Conservation (phyloP, 1,284 basidiomycete genomes). For the Ceratobasidium papillatum region DNA sequence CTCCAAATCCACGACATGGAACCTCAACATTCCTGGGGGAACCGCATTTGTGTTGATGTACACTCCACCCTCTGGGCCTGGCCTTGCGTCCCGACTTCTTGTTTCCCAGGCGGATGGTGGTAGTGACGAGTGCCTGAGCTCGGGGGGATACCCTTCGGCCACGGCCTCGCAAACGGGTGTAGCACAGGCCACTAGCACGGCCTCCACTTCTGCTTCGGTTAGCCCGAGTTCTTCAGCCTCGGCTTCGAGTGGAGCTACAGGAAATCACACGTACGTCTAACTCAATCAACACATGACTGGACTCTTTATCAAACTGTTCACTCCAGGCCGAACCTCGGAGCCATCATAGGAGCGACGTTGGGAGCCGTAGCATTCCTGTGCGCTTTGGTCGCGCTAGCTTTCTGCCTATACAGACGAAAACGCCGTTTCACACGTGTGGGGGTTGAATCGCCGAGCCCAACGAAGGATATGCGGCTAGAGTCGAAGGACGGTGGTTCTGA, state of each 20-base stretch:
- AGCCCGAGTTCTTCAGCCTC: not conserved
- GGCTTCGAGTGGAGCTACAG: not conserved
- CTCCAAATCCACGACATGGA: conserved; percentile 32
- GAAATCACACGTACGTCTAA: not conserved
- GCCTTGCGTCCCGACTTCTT: conserved; percentile 11
- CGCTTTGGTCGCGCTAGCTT: not conserved
- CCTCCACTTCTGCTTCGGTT: not conserved
- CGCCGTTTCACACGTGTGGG: not conserved
- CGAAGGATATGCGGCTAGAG: conserved; percentile 1
- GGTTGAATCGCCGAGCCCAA: not conserved
- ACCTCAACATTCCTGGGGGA: conserved; percentile 17
- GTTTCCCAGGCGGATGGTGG: not conserved
- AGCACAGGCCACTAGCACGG: not conserved
- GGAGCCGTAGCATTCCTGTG: conserved; percentile 1
- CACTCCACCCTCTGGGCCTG: not conserved
- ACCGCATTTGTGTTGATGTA: conserved; percentile 34
- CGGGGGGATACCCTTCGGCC: conserved; percentile 9
- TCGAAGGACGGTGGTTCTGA: not conserved
- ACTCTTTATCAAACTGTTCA: not conserved
- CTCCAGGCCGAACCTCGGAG: conserved; percentile 12
- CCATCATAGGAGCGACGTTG: conserved; percentile 13
- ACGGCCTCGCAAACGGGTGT: conserved; percentile 29
- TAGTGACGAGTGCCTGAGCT: not conserved
- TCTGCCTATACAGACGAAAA: conserved; percentile 7
- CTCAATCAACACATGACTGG: not conserved